Percentiles rank a stretch among this genome's conserved stretches.
These are phyloP conservation scores for Cryptococcus floricola DNA, from an alignment of 1,284 basidiomycete species.

Conservation along the genomic window DNA sequence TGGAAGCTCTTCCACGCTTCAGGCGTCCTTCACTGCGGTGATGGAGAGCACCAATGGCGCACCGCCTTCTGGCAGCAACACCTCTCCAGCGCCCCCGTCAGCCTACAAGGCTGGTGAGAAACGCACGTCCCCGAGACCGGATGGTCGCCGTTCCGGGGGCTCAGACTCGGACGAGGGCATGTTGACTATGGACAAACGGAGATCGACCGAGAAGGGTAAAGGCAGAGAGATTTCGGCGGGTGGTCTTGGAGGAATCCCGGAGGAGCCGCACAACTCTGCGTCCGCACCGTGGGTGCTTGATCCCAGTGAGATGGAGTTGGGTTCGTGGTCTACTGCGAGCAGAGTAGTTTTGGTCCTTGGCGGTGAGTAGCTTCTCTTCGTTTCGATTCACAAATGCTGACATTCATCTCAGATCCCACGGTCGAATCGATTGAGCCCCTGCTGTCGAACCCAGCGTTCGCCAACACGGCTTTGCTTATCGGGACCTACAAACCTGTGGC, in stretches of 20 bases:
- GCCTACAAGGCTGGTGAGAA: not conserved
- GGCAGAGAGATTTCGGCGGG: slow-evolving; percentile 1
- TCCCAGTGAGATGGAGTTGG: slow-evolving; percentile 19
- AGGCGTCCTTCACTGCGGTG: slow-evolving; percentile 5
- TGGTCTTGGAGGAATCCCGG: not conserved
- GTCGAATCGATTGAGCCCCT: slow-evolving; percentile 29
- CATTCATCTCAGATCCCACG: slow-evolving; percentile 19
- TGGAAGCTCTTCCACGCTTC: not conserved
- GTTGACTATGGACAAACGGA: slow-evolving; percentile 7
- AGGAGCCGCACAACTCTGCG: not conserved
- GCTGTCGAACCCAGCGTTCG: slow-evolving; percentile 31
- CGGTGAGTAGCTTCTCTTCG: slow-evolving; percentile 17
- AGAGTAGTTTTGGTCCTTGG: slow-evolving; percentile 36
- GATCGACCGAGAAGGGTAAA: slow-evolving; percentile 1
- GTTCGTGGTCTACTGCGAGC: slow-evolving; percentile 23
- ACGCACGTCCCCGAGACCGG: not conserved
- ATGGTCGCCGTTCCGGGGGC: not conserved
- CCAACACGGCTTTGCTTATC: slow-evolving; percentile 34
- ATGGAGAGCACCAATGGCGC: slow-evolving; percentile 9
- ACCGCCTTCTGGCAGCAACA: not conserved
- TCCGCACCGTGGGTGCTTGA: slow-evolving; percentile 33
- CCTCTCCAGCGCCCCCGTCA: not conserved
- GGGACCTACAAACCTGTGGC: slow-evolving; percentile 24
- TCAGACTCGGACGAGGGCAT: not conserved
- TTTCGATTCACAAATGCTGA: not conserved